Conservation (phyloP, 2,329 filamentous ascomycete species). For the Tolypocladium cylindrosporum region DNA sequence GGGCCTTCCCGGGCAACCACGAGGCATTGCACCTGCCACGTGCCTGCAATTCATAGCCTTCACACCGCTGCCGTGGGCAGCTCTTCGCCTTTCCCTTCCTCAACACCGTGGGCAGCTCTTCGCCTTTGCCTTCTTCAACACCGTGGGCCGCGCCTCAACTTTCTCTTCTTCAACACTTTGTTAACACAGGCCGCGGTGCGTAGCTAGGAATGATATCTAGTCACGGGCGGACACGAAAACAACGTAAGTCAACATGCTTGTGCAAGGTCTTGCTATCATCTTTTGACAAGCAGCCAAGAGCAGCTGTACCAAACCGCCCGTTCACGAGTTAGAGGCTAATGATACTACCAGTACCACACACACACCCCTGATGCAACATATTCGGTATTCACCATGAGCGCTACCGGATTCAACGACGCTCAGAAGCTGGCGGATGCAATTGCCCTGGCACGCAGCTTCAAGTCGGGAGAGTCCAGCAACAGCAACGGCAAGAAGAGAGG, state of each 20-base stretch:
- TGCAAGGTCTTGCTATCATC: background rate
- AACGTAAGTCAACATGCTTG: background rate
- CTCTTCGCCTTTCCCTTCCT: background rate
- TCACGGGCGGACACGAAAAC: too few relatives aligned
- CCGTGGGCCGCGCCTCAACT: too few relatives aligned
- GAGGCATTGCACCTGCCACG: background rate
- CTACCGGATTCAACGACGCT: constrained; percentile 11
- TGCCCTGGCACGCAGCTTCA: constrained; percentile 16
- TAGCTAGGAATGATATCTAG: too few relatives aligned
- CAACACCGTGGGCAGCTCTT: background rate
- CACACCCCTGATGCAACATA: background rate
- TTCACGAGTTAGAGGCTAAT: background rate
- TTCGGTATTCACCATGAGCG: constrained; percentile 6
- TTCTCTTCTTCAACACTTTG: too few relatives aligned
- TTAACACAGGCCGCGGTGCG: too few relatives aligned
- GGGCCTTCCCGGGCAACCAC: background rate
- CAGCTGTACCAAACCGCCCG: background rate
- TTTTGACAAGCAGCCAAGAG: background rate
- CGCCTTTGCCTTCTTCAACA: too few relatives aligned
- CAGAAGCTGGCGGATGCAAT: constrained; percentile 16
- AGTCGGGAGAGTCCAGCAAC: constrained; percentile 4
- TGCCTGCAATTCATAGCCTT: background rate
- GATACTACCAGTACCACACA: too few relatives aligned
- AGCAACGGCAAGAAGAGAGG: constrained; percentile 1
- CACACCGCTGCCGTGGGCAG: background rate